Base-by-base conservation (phyloP, 345 rosid species). In the Excoecaria cochinchinensis region DNA sequence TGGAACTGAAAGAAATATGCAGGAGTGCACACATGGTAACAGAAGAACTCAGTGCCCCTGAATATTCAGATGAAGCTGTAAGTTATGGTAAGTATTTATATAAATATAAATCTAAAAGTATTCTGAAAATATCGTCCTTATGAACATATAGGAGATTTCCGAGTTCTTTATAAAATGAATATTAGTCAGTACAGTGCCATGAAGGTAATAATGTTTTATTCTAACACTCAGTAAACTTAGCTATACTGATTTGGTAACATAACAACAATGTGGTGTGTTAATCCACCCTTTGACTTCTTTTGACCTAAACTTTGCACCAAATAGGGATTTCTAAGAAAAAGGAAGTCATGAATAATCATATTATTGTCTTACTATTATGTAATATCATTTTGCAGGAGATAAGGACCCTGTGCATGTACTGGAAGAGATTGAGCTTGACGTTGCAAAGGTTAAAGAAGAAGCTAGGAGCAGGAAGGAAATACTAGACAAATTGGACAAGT, bases 401-500 rank as follows among this genome's bases (percentile, higher is more conserved):
- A 72, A 81, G 77, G 90, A 90, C 74, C 90, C 90, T 40, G 62
- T 77, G 48, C 57, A 59, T 79, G 56, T 90, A 31, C 56, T 92
- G 62, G 90, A 84, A 74, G 78, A 89, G 73, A 86, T 82, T 79
- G 95, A 92, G n/a, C 79, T 83, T 10, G 86, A 82, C 79, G 85
- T 90, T 86, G 89, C 86, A n/a, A 82, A 86, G 69, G 89, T 83
- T 44, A 90, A 82, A 83, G 92, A 75, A 52, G 93, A 89, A 83
- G 87, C 91, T 77, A 80, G 69, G 72, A 85, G 90, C 80, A 82
- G 95, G 79, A 90, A 86, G 71, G 93, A 92, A 56, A 88, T 90
- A 80, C 85, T 92, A 0, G 93, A 90, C 72, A 92, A 83, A 70
- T 86, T 89, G 69, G 95, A 88, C 82, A 92, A 90, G 71, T 90